Evolutionary conservation across 1,139 yeast genomes (phyloP), one percentile per base, ranked within the genome.

Genomic region (Taphrina pruni): DNA sequence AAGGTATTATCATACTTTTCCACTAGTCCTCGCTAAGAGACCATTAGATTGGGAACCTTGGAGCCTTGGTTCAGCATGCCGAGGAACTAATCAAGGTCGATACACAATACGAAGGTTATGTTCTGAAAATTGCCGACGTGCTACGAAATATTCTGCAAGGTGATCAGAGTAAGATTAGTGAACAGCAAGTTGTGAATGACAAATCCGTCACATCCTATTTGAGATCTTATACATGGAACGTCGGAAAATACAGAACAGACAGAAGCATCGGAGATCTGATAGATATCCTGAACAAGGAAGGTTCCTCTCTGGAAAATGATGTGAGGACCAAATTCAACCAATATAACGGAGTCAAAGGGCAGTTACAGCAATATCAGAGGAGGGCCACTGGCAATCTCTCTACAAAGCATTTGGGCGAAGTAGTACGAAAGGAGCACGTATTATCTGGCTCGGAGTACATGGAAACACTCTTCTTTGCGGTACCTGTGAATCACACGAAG

Each of bases 321-420:
- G 90, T 94, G 65, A 85, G 91, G 76, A 80, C 85, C 14, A 82
- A 89, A 35, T 89, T 84, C 77, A 86, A 88, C 74, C 83, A 82
- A 72, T 94, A 91, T 79, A 89, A 87, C 75, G 84, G 86, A 60
- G 97, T 98, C 64, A 90, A 88, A 79, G 86, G 96, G 57, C 90
- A 88, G 76, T 84, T 92, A 73, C 84, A 87, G 64, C 92, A 97
- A 12, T 95, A 96, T 43, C 97, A 94, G 79, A 86, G 97, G 75
- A 92, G 92, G 79, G 90, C 89, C 77, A 89, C 89, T 64, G 99
- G 99, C 70, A 97, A 95, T 78, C 84, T 94, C 73, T 88, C 97
- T 9, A 94, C 93, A 71, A 88, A 90, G 77, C 89, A 97, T 3
- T 83, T 94, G 72, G 97, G 93, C 77, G 96, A 91, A 75, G 85